These are phyloP conservation scores for Euryodendron excelsum DNA, from an alignment of 148 eudicot genomes.

Conservation along the genomic window DNA sequence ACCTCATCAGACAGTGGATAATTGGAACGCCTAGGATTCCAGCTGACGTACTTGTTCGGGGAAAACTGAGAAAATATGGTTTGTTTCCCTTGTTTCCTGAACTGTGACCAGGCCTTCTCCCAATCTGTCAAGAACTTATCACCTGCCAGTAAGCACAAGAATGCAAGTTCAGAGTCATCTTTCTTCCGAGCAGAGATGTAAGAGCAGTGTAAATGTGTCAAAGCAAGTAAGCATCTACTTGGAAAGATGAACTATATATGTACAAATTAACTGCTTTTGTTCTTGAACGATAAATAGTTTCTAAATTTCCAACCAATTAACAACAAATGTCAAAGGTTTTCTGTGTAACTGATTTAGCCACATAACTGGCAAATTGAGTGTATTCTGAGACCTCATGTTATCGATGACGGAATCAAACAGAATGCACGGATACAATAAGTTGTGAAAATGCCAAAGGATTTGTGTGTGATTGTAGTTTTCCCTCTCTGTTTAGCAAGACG, in stretches of 20 bases:
- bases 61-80: conserved; percentile 50
- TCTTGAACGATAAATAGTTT: neutral
- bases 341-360: neutral
- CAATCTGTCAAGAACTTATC: conserved; percentile 73
- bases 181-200: neutral
- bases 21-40: conserved; percentile 92
- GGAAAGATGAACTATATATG: neutral
- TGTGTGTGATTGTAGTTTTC: too few relatives aligned
- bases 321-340: neutral
- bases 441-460: too few relatives aligned
- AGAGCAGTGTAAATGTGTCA: neutral
- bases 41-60: conserved; percentile 83
- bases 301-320: neutral
- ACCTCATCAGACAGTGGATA: conserved; percentile 90
- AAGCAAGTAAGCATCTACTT: neutral
- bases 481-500: too few relatives aligned
- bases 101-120: conserved; percentile 97
- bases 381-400: neutral
- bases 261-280: neutral
- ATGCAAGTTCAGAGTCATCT: too few relatives aligned
- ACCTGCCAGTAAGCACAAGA: conserved; percentile 28
- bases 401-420: neutral
- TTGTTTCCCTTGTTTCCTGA: conserved; percentile 75
- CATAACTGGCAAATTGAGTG: neutral
- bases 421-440: neutral